Evolutionary conservation across 164 flowering plant genomes (phyloP).

Genomic region (Chimonanthus praecox): DNA sequence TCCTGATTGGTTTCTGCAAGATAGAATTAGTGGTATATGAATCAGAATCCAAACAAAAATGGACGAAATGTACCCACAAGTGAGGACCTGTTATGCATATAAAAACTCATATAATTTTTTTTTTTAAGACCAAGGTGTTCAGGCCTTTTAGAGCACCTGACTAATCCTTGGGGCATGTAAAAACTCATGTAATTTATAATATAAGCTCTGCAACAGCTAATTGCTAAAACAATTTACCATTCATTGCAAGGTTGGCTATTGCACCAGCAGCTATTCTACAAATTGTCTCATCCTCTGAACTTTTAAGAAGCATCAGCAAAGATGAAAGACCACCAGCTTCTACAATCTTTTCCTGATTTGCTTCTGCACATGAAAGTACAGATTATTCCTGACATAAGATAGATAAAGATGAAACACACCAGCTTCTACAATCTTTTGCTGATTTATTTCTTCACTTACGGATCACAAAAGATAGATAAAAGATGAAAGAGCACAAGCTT

Average conservation of each 20-base stretch:
- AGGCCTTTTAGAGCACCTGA: too few species aligned
- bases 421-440: constrained; percentile 86
- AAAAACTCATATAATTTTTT: too few species aligned
- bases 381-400: too few species aligned
- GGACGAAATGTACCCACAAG: neutral
- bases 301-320: constrained; percentile 72
- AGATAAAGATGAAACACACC: constrained; percentile 72
- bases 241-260: constrained; percentile 96
- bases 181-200: too few species aligned
- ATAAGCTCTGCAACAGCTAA: too few species aligned
- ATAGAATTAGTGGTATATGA: neutral
- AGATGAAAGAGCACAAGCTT: constrained; percentile 84
- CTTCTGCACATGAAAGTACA: constrained; percentile 42
- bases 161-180: neutral
- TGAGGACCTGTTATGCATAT: neutral
- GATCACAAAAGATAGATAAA: constrained; percentile 10
- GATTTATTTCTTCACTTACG: constrained; percentile 64
- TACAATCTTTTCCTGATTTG: constrained; percentile 87
- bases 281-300: constrained; percentile 75
- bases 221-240: constrained; percentile 38
- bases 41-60: neutral
- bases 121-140: too few species aligned
- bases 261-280: constrained; percentile 98
- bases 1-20: constrained; percentile 88
- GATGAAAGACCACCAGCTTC: constrained; percentile 94